Evolutionary conservation across 179 eudicot genomes (phyloP).

Genomic region (Beta lomatogona): DNA sequence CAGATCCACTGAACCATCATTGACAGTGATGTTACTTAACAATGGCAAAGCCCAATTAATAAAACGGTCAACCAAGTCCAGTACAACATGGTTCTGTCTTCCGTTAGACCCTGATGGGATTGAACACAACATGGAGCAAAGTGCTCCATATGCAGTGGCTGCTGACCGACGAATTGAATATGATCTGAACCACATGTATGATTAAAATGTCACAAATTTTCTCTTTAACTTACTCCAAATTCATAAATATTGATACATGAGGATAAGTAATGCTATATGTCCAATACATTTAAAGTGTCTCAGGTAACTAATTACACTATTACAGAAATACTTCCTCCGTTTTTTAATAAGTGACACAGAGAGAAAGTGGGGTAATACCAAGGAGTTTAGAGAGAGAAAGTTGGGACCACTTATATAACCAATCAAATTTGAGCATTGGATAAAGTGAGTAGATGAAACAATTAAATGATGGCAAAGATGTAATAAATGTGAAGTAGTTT

Average conservation of each 20-base stretch:
- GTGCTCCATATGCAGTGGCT: conserved; percentile 89
- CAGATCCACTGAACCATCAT: conserved; percentile 60
- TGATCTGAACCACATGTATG: conserved; percentile 52
- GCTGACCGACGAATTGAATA: conserved; percentile 78
- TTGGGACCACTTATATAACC: no score
- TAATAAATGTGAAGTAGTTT: no score
- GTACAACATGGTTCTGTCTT: conserved; percentile 69
- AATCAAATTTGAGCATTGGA: no score
- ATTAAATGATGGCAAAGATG: no score
- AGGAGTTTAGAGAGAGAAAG: no score
- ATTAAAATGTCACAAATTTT: neutral
- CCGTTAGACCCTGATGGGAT: conserved; percentile 63
- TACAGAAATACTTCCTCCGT: no score
- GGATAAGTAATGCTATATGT: neutral
- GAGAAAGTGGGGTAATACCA: no score
- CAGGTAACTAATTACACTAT: neutral
- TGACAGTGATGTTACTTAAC: conserved; percentile 49
- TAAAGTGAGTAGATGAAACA: no score
- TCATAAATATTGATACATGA: neutral
- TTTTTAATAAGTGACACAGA: no score
- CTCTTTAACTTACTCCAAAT: neutral
- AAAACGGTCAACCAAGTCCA: conserved; percentile 73
- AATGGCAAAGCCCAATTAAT: conserved; percentile 85
- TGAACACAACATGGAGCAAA: conserved; percentile 75
- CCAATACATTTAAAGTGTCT: neutral